Evolutionary conservation across 805 yeast species (phyloP).

Genomic region (Candida boleticola): DNA sequence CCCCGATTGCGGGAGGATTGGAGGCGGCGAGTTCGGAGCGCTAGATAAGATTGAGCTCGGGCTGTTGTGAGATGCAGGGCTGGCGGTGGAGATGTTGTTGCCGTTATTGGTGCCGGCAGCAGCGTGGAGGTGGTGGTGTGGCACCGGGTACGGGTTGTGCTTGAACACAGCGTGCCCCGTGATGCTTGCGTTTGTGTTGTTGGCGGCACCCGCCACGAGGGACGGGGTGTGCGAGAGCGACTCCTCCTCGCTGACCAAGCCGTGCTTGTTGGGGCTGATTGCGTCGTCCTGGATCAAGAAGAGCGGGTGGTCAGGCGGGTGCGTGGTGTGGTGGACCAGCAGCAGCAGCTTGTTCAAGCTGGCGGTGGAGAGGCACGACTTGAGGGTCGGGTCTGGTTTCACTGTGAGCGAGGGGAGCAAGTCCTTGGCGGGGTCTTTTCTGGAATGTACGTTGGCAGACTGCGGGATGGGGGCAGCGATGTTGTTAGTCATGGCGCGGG

Average conservation of each 20-base stretch:
- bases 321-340: slow-evolving; percentile 1
- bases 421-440: no score
- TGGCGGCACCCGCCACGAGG: neutral
- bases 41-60: slow-evolving; percentile 2
- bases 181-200: neutral
- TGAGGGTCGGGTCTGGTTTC: slow-evolving; percentile 16
- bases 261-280: slow-evolving; percentile 19
- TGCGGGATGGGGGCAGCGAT: slow-evolving; percentile 1
- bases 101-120: neutral
- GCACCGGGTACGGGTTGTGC: neutral
- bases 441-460: slow-evolving; percentile 2
- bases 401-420: slow-evolving; percentile 14
- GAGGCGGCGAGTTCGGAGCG: slow-evolving; percentile 5
- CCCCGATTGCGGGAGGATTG: no score
- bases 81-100: neutral
- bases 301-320: slow-evolving; percentile 12
- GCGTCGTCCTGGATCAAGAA: slow-evolving; percentile 13
- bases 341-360: slow-evolving; percentile 4
- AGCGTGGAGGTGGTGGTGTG: neutral
- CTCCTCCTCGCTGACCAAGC: slow-evolving; percentile 8
- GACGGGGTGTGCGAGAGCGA: slow-evolving; percentile 1
- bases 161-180: neutral
- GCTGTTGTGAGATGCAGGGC: neutral
- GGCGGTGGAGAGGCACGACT: slow-evolving; percentile 14
- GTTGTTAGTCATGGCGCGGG: neutral